These are phyloP conservation scores for Polyporus tsugae DNA, from an alignment of 1,284 basidiomycete genomes.

Conservation along the genomic window DNA sequence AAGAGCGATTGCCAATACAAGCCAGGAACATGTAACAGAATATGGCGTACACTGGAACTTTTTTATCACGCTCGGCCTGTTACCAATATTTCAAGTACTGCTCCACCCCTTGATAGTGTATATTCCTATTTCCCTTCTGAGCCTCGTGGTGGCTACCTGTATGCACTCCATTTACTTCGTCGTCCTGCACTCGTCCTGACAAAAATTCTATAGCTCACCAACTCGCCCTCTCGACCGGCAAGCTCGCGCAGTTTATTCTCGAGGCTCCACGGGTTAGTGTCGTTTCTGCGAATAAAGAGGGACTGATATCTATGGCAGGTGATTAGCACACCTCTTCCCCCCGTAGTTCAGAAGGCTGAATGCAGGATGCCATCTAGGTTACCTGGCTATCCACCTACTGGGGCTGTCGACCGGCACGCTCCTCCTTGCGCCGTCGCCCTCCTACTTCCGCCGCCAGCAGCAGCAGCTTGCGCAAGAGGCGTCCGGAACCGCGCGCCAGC, in stretches of 20 bases:
- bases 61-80: conserved; percentile 89
- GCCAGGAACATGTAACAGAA: conserved; percentile 93
- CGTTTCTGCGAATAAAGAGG: conserved; percentile 92
- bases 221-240: conserved; percentile 59
- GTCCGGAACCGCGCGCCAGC: conserved; percentile 15
- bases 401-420: conserved; percentile 87
- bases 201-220: conserved; percentile 69
- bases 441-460: conserved; percentile 62
- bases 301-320: conserved; percentile 84
- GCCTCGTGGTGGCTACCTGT: conserved; percentile 62
- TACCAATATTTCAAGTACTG: conserved; percentile 81
- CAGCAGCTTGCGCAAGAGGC: conserved; percentile 26
- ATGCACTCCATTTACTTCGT: neutral
- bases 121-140: conserved; percentile 71
- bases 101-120: conserved; percentile 70
- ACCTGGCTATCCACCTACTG: conserved; percentile 89
- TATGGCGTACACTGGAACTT: conserved; percentile 99
- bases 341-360: neutral
- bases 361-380: conserved; percentile 65
- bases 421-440: conserved; percentile 81
- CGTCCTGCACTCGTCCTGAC: neutral
- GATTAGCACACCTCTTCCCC: conserved; percentile 23
- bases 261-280: conserved; percentile 67
- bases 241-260: conserved; percentile 73
- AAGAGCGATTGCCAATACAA: conserved; percentile 4